Conservation (phyloP, 2,329 filamentous ascomycete species). For the Bipolaris gigantea region DNA sequence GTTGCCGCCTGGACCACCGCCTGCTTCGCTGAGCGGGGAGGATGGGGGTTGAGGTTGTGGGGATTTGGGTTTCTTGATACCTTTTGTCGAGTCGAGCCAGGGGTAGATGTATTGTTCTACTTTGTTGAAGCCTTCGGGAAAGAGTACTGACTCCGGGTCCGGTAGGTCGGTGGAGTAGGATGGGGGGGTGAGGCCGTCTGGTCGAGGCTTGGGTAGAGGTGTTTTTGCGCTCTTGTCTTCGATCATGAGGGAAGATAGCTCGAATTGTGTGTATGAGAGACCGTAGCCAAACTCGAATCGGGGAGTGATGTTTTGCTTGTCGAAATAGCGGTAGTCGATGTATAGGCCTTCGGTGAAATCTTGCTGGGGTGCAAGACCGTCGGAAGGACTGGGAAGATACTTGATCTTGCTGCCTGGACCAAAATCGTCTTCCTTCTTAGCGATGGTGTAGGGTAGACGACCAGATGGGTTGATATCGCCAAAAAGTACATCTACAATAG, state of each 20-base stretch:
- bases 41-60: slow-evolving; percentile 61
- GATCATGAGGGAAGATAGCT: slow-evolving; percentile 58
- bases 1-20: slow-evolving; percentile 70
- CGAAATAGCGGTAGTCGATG: slow-evolving; percentile 88
- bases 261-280: slow-evolving; percentile 77
- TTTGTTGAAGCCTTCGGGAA: slow-evolving; percentile 62
- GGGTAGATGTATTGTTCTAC: slow-evolving; percentile 74
- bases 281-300: slow-evolving; percentile 87
- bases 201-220: slow-evolving; percentile 34
- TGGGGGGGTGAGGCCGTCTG: slow-evolving; percentile 43
- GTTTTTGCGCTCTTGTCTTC: slow-evolving; percentile 51
- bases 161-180: slow-evolving; percentile 60
- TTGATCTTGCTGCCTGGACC: slow-evolving; percentile 71
- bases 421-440: slow-evolving; percentile 72
- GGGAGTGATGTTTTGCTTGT: slow-evolving; percentile 72
- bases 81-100: slow-evolving; percentile 60
- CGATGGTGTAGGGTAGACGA: slow-evolving; percentile 86
- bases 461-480: slow-evolving; percentile 77
- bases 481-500: slow-evolving; percentile 77
- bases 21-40: slow-evolving; percentile 59
- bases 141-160: slow-evolving; percentile 59
- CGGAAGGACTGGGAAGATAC: slow-evolving; percentile 62
- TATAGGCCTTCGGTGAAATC: slow-evolving; percentile 82
- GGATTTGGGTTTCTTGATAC: slow-evolving; percentile 48
- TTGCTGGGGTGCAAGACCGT: slow-evolving; percentile 71